Evolutionary conservation across 2,329 filamentous ascomycete species (phyloP).

Genomic region (Colletotrichum eleusines): DNA sequence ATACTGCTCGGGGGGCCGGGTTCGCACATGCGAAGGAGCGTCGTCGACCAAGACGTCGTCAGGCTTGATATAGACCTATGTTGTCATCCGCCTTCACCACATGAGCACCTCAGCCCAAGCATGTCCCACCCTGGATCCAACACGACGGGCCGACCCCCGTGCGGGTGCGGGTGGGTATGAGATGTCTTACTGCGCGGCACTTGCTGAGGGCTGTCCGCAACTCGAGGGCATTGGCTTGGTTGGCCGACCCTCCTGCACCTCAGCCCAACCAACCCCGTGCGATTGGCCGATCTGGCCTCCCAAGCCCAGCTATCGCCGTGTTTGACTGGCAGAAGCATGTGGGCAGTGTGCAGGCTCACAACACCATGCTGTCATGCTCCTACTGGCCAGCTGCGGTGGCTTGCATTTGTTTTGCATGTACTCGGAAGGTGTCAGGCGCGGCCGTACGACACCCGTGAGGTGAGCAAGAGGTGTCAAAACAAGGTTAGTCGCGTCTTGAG

Average conservation of each 20-base stretch:
- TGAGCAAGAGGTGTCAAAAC: conserved; percentile 26
- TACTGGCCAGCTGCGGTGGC: conserved; percentile 27
- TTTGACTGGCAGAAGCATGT: conserved; percentile 38
- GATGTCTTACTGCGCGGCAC: conserved; percentile 32
- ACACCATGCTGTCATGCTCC: conserved; percentile 29
- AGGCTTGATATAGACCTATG: conserved; percentile 26
- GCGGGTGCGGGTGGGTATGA: conserved; percentile 13
- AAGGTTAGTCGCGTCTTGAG: conserved; percentile 40
- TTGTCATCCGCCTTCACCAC: conserved; percentile 17
- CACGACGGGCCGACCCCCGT: conserved; percentile 37
- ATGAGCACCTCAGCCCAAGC: conserved; percentile 15
- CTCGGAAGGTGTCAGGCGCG: conserved; percentile 38
- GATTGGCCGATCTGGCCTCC: conserved; percentile 37
- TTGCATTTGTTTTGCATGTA: conserved; percentile 23
- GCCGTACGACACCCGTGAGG: conserved; percentile 14
- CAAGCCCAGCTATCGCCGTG: background rate
- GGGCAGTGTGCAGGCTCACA: conserved; percentile 19
- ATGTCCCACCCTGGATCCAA: conserved; percentile 20
- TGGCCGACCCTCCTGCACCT: conserved; percentile 23
- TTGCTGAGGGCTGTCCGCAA: conserved; percentile 33
- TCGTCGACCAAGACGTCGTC: conserved; percentile 27
- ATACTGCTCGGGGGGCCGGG: background rate
- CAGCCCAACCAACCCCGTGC: conserved; percentile 23
- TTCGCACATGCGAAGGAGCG: conserved; percentile 31
- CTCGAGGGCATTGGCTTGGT: conserved; percentile 30